A percentile compares a stretch with the other conserved stretches of the same genome.
phyloP scores from a whole-genome alignment of 306 rosid species.

The Sophora flavescens region DNA sequence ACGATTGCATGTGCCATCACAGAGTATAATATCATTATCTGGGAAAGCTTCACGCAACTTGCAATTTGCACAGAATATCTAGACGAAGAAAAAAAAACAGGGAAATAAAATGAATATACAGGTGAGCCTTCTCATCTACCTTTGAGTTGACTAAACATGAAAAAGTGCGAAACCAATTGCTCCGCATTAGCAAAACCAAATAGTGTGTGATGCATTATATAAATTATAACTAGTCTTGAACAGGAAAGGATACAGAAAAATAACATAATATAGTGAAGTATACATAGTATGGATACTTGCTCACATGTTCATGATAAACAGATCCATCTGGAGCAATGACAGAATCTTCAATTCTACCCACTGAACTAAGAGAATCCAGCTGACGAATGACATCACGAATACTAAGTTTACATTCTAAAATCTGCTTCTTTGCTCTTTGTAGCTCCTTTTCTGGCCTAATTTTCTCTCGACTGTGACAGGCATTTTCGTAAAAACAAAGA shows the following conservation, averaged over 20 bases:
- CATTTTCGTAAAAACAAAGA: conserved; percentile 13
- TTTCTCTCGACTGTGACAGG: conserved; percentile 79
- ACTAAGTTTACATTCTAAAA: conserved; percentile 85
- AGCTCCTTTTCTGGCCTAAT: conserved; percentile 89
- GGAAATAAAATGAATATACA: conserved; percentile 30
- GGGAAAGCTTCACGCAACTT: conserved; percentile 83
- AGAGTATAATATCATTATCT: conserved; percentile 90
- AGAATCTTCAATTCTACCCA: conserved; percentile 89
- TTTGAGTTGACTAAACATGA: conserved; percentile 27
- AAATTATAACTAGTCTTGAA: conserved; percentile 20
- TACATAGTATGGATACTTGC: conserved; percentile 31
- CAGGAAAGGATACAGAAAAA: background rate
- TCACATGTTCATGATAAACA: conserved; percentile 91
- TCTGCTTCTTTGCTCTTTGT: conserved; percentile 87
- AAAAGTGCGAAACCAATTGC: conserved; percentile 6
- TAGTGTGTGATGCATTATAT: conserved; percentile 17
- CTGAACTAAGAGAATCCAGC: conserved; percentile 81
- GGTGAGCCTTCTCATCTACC: conserved; percentile 1
- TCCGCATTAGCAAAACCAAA: background rate
- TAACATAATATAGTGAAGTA: conserved; percentile 26
- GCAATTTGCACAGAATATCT: conserved; percentile 97
- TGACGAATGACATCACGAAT: conserved; percentile 82
- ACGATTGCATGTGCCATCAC: conserved; percentile 95
- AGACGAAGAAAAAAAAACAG: conserved; percentile 41
- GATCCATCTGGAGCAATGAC: conserved; percentile 94